A percentile compares a stretch with the other conserved stretches of the same genome.
These are phyloP conservation scores for Fusarium beomiforme DNA, from an alignment of 2,329 filamentous ascomycete genomes.

Conservation along the genomic window DNA sequence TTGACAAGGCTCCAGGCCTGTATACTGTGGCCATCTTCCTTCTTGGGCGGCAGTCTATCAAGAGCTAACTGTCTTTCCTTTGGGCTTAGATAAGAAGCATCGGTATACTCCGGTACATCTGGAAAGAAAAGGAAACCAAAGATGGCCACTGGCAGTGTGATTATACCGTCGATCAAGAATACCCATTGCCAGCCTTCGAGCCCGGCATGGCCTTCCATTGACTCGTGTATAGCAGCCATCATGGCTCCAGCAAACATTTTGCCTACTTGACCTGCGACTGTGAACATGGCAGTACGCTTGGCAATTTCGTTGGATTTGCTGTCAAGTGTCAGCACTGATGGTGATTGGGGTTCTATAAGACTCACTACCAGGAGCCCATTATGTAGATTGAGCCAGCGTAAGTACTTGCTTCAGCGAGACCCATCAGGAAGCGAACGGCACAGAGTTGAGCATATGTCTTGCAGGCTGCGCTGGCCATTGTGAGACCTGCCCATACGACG, in stretches of 20 bases:
- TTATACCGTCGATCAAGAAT: constrained; percentile 36
- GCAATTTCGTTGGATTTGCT: constrained; percentile 62
- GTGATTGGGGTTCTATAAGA: too few relatives aligned
- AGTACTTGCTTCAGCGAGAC: constrained; percentile 42
- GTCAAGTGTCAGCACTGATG: too few relatives aligned
- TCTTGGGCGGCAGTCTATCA: constrained; percentile 46
- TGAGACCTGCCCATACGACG: constrained; percentile 67
- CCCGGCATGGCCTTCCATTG: constrained; percentile 52
- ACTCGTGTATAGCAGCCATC: constrained; percentile 55
- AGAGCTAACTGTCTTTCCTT: constrained; percentile 48
- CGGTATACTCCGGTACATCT: constrained; percentile 47
- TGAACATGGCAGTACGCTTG: constrained; percentile 68
- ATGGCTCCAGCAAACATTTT: constrained; percentile 68
- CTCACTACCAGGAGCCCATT: constrained; percentile 60
- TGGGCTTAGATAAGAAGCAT: constrained; percentile 49
- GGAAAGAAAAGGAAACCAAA: constrained; percentile 39
- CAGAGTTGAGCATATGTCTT: constrained; percentile 45
- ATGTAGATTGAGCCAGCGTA: constrained; percentile 49
- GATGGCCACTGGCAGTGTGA: constrained; percentile 29
- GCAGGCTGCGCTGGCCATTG: constrained; percentile 50
- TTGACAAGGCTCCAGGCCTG: constrained; percentile 42
- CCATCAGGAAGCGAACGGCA: constrained; percentile 42
- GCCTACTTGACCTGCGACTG: constrained; percentile 64
- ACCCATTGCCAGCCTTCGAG: constrained; percentile 60
- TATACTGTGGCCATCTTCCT: constrained; percentile 48